phyloP scores from a whole-genome alignment of 1,139 yeast genomes.

The Geotrichum carabidarum region DNA sequence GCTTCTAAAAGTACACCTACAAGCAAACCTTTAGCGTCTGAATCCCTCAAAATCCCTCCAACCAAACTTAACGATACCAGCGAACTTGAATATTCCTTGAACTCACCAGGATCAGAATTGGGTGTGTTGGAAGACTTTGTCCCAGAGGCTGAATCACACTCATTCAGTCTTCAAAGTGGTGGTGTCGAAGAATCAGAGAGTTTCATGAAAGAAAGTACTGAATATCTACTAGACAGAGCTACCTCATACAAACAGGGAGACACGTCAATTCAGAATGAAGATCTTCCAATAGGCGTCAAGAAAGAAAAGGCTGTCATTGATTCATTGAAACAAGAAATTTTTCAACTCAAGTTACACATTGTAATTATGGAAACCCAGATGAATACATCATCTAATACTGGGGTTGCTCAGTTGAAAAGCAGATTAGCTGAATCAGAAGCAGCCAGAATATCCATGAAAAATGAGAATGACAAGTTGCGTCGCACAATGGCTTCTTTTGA shows the following conservation, averaged over 20 bases:
- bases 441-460: conserved; percentile 20
- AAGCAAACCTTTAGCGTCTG: neutral
- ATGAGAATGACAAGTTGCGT: conserved; percentile 24
- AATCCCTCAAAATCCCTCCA: too few species aligned
- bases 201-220: conserved; percentile 7
- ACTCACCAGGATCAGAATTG: conserved; percentile 13
- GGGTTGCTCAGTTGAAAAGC: conserved; percentile 24
- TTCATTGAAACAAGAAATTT: conserved; percentile 22
- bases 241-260: neutral
- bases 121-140: conserved; percentile 12
- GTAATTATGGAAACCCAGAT: conserved; percentile 23
- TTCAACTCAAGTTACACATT: conserved; percentile 23
- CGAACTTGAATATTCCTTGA: conserved; percentile 4
- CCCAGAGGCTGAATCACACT: conserved; percentile 2
- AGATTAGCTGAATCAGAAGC: conserved; percentile 24
- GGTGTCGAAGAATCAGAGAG: neutral
- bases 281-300: conserved; percentile 12
- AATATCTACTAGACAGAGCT: conserved; percentile 6
- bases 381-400: conserved; percentile 21
- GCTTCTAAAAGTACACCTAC: neutral
- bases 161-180: neutral
- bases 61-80: neutral
- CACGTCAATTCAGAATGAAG: neutral
- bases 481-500: conserved; percentile 17
- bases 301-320: conserved; percentile 18